A percentile compares a stretch with the other conserved stretches of the same genome.
These are phyloP conservation scores for Prunus fruticosa DNA, from an alignment of 306 rosid species.

Conservation along the genomic window DNA sequence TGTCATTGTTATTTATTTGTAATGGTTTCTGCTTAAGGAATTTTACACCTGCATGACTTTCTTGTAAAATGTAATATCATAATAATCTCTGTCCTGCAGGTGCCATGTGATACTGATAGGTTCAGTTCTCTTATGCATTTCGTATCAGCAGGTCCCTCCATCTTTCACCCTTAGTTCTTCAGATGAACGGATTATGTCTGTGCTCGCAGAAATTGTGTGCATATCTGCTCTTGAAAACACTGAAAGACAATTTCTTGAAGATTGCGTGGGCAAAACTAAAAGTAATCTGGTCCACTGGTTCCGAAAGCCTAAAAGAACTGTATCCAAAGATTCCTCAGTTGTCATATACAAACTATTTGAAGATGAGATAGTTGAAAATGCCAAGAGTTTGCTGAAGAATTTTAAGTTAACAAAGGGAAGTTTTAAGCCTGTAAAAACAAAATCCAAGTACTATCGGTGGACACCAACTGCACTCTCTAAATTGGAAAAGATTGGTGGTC, in stretches of 20 bases:
- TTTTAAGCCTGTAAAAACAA: conserved; percentile 34
- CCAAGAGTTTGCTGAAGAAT: conserved; percentile 58
- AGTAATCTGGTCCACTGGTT: conserved; percentile 59
- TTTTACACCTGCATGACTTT: conserved; percentile 21
- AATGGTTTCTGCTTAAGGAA: neutral
- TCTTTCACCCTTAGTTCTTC: conserved; percentile 69
- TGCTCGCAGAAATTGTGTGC: conserved; percentile 82
- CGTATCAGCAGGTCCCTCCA: conserved; percentile 81
- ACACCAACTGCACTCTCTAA: conserved; percentile 46
- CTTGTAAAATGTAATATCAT: conserved; percentile 55
- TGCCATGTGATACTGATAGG: conserved; percentile 78
- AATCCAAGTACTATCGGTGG: conserved; percentile 60
- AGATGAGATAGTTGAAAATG: conserved; percentile 77
- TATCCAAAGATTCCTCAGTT: conserved; percentile 65
- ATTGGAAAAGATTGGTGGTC: conserved; percentile 89
- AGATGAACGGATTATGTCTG: conserved; percentile 54
- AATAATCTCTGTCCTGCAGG: conserved; percentile 81
- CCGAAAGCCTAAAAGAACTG: conserved; percentile 46
- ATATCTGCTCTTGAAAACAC: conserved; percentile 66
- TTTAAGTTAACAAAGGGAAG: conserved; percentile 46
- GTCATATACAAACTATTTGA: conserved; percentile 61
- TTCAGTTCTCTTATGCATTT: conserved; percentile 92
- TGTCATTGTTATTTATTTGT: conserved; percentile 21
- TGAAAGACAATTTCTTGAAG: conserved; percentile 56
- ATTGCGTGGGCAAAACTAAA: conserved; percentile 36